Percentiles rank a stretch among this genome's conserved stretches.
Evolutionary conservation across 495 filamentous ascomycete genomes (phyloP).

Genomic region (Gamarada debralockiae): DNA sequence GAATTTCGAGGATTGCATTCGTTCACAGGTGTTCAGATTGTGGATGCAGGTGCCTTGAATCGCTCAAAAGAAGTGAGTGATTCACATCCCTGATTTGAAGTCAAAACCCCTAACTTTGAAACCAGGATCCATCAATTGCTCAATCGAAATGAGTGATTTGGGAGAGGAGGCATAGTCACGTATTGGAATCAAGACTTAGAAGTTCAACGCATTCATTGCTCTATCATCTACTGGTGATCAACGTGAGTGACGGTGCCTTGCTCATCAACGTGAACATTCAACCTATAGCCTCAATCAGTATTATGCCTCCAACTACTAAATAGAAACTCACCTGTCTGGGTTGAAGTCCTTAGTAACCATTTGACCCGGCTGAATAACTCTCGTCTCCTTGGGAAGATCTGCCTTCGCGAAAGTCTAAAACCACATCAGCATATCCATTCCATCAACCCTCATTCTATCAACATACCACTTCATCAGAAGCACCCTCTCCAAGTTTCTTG

Average conservation of each 20-base stretch:
- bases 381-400: conserved; percentile 64
- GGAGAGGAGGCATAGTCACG: neutral
- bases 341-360: conserved; percentile 61
- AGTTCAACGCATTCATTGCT: neutral
- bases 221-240: conserved; percentile 41
- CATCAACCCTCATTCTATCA: neutral
- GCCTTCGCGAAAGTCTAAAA: conserved; percentile 68
- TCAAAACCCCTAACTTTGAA: no score
- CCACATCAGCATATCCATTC: neutral
- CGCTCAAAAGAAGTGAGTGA: no score
- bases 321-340: conserved; percentile 47
- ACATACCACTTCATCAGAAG: conserved; percentile 45
- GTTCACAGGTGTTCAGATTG: no score
- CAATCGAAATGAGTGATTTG: no score
- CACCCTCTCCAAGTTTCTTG: conserved; percentile 58
- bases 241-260: conserved; percentile 74
- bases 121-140: no score
- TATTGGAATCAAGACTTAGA: neutral
- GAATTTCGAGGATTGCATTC: no score
- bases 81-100: no score
- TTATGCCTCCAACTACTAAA: neutral
- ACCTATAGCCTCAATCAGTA: conserved; percentile 34
- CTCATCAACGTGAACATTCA: conserved; percentile 70
- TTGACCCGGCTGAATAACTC: conserved; percentile 60
- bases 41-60: no score